Percentiles rank a stretch among this genome's conserved stretches.
Conservation (phyloP, 1,139 yeast genomes). For the Candida mesenterica region DNA sequence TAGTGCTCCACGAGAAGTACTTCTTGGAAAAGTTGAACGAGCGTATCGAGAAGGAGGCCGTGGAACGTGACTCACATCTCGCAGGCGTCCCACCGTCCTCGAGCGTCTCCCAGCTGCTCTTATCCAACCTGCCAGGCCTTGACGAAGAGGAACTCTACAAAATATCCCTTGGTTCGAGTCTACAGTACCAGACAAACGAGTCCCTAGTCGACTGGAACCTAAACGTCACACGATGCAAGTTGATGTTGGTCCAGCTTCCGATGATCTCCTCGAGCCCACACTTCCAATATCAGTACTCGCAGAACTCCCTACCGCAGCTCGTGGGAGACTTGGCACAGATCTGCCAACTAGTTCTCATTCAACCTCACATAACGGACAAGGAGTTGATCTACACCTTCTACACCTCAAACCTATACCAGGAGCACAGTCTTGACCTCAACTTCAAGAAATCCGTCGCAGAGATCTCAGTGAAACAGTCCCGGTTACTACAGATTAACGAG, state of each 20-base stretch:
- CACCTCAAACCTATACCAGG: constrained; percentile 45
- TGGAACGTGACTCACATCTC: constrained; percentile 1
- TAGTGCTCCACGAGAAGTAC: constrained; percentile 40
- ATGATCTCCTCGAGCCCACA: constrained; percentile 39
- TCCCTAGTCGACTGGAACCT: constrained; percentile 48
- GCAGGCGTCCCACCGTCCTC: constrained; percentile 1
- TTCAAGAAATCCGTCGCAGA: constrained; percentile 53
- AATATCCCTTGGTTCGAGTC: constrained; percentile 42
- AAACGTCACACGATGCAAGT: constrained; percentile 46
- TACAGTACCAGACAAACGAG: constrained; percentile 42
- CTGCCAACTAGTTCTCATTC: constrained; percentile 42
- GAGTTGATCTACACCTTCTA: constrained; percentile 42
- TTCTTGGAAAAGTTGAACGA: constrained; percentile 18
- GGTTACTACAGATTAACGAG: constrained; percentile 41
- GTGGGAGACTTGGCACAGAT: constrained; percentile 44
- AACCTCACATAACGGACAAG: constrained; percentile 43
- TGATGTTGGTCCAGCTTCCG: constrained; percentile 40
- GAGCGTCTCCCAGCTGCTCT: too few relatives aligned
- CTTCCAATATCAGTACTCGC: constrained; percentile 34
- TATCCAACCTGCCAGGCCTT: too few relatives aligned
- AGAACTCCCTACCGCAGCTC: constrained; percentile 38
- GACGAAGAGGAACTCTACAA: constrained; percentile 33
- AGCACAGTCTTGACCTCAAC: constrained; percentile 44
- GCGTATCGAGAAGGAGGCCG: too few relatives aligned
- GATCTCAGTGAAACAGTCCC: constrained; percentile 49